Conservation (phyloP, 2,329 filamentous ascomycete genomes). For the Scedosporium aurantiacum region DNA sequence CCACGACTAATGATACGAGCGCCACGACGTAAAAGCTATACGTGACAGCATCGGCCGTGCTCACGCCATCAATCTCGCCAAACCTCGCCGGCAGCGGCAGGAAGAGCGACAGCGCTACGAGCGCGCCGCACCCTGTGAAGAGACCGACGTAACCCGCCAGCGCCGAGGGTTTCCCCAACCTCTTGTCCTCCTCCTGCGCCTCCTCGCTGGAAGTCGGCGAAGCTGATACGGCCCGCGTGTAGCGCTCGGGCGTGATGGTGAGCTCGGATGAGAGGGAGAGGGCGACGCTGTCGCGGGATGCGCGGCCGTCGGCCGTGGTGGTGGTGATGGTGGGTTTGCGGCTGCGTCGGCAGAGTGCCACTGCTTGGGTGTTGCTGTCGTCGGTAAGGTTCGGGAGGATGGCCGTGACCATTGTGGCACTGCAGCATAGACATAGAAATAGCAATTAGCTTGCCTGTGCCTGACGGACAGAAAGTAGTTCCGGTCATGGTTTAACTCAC, state of each 20-base stretch:
- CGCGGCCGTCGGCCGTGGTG: constrained; percentile 22
- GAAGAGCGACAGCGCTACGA: constrained; percentile 73
- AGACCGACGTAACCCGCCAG: constrained; percentile 85
- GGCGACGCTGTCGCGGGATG: constrained; percentile 41
- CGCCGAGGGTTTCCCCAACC: constrained; percentile 36
- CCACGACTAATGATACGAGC: constrained; percentile 57
- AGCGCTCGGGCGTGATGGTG: constrained; percentile 61
- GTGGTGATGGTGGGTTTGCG: constrained; percentile 18
- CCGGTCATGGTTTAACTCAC: constrained; percentile 29
- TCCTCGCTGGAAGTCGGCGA: background rate
- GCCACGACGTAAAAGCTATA: constrained; percentile 85
- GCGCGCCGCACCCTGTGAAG: constrained; percentile 83
- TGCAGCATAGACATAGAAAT: constrained; percentile 20
- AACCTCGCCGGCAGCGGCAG: constrained; percentile 79
- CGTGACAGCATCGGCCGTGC: constrained; percentile 62
- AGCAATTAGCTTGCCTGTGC: constrained; percentile 1
- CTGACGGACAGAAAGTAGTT: background rate
- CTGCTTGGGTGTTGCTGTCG: constrained; percentile 25
- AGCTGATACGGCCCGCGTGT: constrained; percentile 25
- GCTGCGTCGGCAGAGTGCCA: constrained; percentile 9
- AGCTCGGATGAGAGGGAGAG: constrained; percentile 62
- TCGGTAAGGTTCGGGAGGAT: constrained; percentile 66
- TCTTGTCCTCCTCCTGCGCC: constrained; percentile 17
- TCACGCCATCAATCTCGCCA: constrained; percentile 56
- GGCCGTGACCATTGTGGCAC: constrained; percentile 92